These are phyloP conservation scores for Lablab purpureus DNA, from an alignment of 306 rosid genomes.

Conservation along the genomic window DNA sequence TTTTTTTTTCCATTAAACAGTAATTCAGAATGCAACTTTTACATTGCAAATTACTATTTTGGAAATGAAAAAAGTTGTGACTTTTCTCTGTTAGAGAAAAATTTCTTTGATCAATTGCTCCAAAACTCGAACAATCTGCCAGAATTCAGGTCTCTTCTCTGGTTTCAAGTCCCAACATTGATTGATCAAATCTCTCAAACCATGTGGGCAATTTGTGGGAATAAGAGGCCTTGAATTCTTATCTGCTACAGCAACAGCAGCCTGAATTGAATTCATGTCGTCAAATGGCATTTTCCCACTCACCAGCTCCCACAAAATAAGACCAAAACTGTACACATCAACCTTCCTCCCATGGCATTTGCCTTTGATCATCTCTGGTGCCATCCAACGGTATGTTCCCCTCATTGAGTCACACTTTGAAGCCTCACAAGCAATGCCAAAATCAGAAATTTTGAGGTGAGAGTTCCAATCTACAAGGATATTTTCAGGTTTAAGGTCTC, in stretches of 20 bases:
- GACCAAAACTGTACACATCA: constrained; percentile 10
- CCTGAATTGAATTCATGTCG: not conserved
- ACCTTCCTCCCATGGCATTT: not conserved
- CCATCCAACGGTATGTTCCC: not conserved
- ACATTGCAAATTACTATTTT: too few species aligned
- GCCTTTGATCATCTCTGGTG: not conserved
- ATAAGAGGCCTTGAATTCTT: not conserved
- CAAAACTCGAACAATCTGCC: not conserved
- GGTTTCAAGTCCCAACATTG: not conserved
- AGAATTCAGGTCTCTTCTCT: not conserved
- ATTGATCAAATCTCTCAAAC: not conserved
- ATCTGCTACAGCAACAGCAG: not conserved
- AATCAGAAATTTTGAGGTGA: not conserved
- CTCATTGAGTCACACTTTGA: not conserved
- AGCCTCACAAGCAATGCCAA: constrained; percentile 3
- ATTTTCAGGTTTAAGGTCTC: constrained; percentile 1
- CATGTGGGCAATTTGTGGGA: not conserved
- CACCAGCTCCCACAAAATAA: not conserved
- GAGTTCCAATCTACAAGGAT: not conserved
- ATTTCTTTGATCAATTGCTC: not conserved
- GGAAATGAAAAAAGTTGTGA: too few species aligned
- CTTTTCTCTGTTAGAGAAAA: not conserved
- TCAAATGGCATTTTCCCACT: not conserved
- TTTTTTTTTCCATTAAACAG: too few species aligned
- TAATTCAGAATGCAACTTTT: too few species aligned